A percentile compares a stretch with the other conserved stretches of the same genome.
Evolutionary conservation across 192 early-diverging fungal species (phyloP).

Genomic region (Podila minutissima): DNA sequence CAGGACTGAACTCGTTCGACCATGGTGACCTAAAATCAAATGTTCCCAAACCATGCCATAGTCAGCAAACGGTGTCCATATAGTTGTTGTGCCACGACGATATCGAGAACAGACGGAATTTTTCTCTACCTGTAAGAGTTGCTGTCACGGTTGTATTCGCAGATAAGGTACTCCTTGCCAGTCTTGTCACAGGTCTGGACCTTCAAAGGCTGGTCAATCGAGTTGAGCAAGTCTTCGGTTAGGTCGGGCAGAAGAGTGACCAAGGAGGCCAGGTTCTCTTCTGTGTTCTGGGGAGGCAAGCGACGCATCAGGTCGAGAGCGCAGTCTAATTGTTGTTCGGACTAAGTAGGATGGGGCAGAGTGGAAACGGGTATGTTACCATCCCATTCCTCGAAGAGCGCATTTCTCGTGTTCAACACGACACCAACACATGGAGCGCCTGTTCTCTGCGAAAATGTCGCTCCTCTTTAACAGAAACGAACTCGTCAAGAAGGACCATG

Average conservation of each 20-base stretch:
- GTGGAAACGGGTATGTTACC: no score
- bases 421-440: no score
- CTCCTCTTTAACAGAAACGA: no score
- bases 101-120: no score
- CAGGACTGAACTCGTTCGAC: constrained; percentile 95
- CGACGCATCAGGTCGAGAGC: constrained; percentile 98
- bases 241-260: constrained; percentile 85
- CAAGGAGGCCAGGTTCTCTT: constrained; percentile 87
- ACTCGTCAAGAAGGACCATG: no score
- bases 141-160: constrained; percentile 97
- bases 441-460: no score
- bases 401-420: no score
- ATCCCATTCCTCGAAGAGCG: no score
- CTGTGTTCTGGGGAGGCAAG: constrained; percentile 91
- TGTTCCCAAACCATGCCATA: neutral
- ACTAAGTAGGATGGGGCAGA: neutral
- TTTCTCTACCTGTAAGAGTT: constrained; percentile 86
- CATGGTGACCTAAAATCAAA: constrained; percentile 83
- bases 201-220: constrained; percentile 94
- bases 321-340: constrained; percentile 76
- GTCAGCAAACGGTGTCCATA: neutral
- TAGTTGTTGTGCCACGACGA: no score
- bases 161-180: constrained; percentile 87
- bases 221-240: constrained; percentile 90
- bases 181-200: constrained; percentile 72